Base-by-base conservation (phyloP, 495 filamentous ascomycete species). In the Penicillium egyptiacum region DNA sequence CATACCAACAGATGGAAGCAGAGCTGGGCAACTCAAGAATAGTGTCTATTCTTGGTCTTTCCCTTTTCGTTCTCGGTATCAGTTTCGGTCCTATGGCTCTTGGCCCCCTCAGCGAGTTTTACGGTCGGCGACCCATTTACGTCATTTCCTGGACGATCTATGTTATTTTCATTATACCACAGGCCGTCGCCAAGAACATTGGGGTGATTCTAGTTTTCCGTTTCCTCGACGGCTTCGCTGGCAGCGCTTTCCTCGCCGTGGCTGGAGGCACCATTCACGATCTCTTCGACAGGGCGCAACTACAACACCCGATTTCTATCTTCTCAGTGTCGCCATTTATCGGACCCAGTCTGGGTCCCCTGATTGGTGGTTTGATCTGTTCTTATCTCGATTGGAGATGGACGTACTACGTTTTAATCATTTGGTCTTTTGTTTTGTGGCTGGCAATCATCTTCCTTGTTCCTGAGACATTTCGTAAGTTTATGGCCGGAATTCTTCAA, bases 351-450 rank as follows among this genome's bases (percentile, higher is more conserved):
- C 3, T 53, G 62, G 23, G 88, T 4, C 88, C 87, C 8, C 72
- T 91, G 46, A 81, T 85, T 28, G 82, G 81, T 3, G 79, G 81
- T 10, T 86, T 83, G 60, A 81, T 90, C 57, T 88, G 88, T 59
- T 79, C 80, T 48, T 82, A 83, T 47, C 74, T 77, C 3, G 70
- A 60, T 43, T 90, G 88, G 59, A 37, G 51, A 12, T 92, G 88
- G 88, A 84, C 81, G 12, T 89, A 89, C 65, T 91, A 88, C 62
- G 74, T 83, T 2, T 69, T 89, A 28, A 59, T 88, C 10, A 89
- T 90, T 37, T 90, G 87, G 87, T 73, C 82, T 17, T 72, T 67
- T 14, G 58, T 75, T 39, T 62, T 83, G 52, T 25, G 30, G 14
- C 67, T 87, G 11, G 59, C 67, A 2, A 63, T 77, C 58, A 77